Conservation (phyloP, 768 basidiomycete species). For the Symmetrospora coprosmae region DNA sequence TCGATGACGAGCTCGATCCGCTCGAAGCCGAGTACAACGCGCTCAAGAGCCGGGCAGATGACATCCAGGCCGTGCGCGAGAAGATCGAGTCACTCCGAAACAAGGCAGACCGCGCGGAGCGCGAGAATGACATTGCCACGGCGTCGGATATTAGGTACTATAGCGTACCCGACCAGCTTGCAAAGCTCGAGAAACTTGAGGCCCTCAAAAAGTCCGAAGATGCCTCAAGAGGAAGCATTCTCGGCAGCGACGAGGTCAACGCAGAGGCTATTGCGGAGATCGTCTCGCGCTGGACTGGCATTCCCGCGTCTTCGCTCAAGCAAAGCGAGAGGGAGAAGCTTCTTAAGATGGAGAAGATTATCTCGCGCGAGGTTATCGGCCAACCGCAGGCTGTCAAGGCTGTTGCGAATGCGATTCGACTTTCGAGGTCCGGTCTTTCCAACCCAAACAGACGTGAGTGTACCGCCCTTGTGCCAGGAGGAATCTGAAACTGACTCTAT, state of each 20-base stretch:
- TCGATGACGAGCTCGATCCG: constrained; percentile 40
- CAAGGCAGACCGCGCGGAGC: constrained; percentile 84
- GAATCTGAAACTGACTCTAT: not conserved
- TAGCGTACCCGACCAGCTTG: constrained; percentile 74
- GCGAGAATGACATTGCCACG: constrained; percentile 52
- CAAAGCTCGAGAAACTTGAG: constrained; percentile 42
- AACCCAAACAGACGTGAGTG: constrained; percentile 55
- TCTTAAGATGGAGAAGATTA: constrained; percentile 72
- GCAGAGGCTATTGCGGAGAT: constrained; percentile 79
- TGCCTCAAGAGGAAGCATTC: constrained; percentile 37
- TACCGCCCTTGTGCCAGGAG: not conserved
- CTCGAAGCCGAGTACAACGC: constrained; percentile 38
- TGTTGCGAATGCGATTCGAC: constrained; percentile 77
- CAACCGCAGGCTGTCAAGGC: constrained; percentile 77
- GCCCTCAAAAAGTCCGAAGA: constrained; percentile 58
- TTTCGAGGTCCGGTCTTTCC: constrained; percentile 79
- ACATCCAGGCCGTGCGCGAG: constrained; percentile 48
- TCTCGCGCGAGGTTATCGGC: constrained; percentile 64
- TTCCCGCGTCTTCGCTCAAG: constrained; percentile 19
- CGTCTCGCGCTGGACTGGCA: constrained; percentile 68
- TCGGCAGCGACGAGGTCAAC: constrained; percentile 37
- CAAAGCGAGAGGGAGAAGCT: constrained; percentile 54
- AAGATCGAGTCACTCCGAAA: constrained; percentile 80
- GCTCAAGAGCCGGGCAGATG: constrained; percentile 26
- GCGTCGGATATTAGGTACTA: constrained; percentile 83